Evolutionary conservation across 164 flowering plant species (phyloP).

Genomic region (Chimonanthus salicifolius): DNA sequence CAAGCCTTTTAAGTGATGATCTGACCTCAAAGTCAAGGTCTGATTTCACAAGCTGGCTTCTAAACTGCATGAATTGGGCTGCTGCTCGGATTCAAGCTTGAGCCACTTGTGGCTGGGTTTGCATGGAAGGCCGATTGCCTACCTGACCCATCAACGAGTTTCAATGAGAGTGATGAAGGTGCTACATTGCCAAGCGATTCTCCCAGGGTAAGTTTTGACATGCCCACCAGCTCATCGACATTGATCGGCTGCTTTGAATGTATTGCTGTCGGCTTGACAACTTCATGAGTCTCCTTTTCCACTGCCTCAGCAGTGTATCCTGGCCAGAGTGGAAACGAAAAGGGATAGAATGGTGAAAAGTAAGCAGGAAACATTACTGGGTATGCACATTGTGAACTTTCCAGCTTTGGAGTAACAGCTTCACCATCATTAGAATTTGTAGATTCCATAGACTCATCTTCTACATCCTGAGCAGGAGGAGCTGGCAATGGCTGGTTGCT

Average conservation of each 20-base stretch:
- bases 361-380: conserved; percentile 64
- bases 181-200: conserved; percentile 43
- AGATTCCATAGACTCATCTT: conserved; percentile 83
- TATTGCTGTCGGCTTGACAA: conserved; percentile 73
- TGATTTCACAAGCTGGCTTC: not conserved
- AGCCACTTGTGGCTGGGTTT: conserved; percentile 30
- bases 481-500: conserved; percentile 31
- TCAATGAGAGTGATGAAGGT: conserved; percentile 49
- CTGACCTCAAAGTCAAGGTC: conserved; percentile 11
- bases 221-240: conserved; percentile 77
- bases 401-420: conserved; percentile 30
- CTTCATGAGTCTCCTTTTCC: conserved; percentile 51
- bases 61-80: conserved; percentile 53
- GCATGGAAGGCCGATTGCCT: conserved; percentile 88
- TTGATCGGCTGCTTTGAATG: conserved; percentile 74
- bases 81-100: conserved; percentile 38
- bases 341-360: conserved; percentile 52
- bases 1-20: conserved; percentile 14
- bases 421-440: conserved; percentile 59
- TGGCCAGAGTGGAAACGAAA: conserved; percentile 54
- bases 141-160: conserved; percentile 49
- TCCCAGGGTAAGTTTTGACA: conserved; percentile 72
- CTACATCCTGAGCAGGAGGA: conserved; percentile 55
- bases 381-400: conserved; percentile 36
- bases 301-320: conserved; percentile 31